These are phyloP conservation scores for Pseudogymnoascus sp. DNA, from an alignment of 2,329 filamentous ascomycete species.

Conservation along the genomic window DNA sequence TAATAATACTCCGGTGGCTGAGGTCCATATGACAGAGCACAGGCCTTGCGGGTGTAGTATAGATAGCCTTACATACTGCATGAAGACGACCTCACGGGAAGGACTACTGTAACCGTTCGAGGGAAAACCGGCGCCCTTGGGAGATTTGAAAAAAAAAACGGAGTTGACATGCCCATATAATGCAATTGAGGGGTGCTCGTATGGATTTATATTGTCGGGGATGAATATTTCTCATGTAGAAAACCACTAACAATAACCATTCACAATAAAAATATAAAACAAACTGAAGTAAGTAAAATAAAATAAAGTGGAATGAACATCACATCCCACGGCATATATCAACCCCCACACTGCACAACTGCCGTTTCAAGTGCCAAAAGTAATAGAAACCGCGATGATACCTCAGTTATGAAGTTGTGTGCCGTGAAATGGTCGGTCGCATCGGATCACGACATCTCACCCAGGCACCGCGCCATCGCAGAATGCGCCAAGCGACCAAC, in stretches of 20 bases:
- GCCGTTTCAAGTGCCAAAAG: background rate
- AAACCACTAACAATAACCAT: no score
- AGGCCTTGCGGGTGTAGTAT: background rate
- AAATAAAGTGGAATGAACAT: background rate
- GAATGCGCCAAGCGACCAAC: background rate
- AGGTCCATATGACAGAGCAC: background rate
- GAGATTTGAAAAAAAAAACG: background rate
- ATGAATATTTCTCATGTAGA: background rate
- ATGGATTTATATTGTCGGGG: background rate
- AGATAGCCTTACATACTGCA: background rate
- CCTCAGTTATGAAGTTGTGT: background rate
- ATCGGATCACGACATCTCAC: conserved; percentile 1
- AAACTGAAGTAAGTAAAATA: no score
- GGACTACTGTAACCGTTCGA: background rate
- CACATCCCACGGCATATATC: background rate
- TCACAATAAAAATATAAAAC: no score
- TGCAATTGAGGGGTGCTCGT: background rate
- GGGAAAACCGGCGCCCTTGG: background rate
- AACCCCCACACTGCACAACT: background rate
- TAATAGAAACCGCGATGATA: background rate
- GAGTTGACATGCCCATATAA: background rate
- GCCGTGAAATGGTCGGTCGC: background rate
- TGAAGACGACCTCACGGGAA: background rate
- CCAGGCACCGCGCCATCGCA: background rate
- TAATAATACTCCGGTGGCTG: background rate